Evolutionary conservation across 176 grass and related monocot species (phyloP), one percentile per base, ranked within the genome.

Genomic region (Eleusine coracana): DNA sequence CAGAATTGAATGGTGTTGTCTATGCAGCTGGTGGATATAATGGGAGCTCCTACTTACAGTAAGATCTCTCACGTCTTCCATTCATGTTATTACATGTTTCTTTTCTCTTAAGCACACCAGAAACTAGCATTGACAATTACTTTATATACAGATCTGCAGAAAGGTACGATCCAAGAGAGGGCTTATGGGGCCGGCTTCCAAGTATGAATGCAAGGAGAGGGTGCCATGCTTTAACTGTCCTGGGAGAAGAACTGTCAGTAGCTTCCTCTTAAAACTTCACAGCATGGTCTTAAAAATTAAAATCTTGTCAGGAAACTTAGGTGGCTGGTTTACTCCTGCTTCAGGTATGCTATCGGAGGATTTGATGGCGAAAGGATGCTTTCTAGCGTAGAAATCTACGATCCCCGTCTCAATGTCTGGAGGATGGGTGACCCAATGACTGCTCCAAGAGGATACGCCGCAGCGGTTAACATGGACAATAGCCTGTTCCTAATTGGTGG

Each of bases 161-260:
- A 94, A 93, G 90, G 81, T 98, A 88, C 67, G 96, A 98, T 84
- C 92, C 96, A 56, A 92, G 96, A 77, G 96, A 98, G 75, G 96
- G 92, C 41, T 93, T 86, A 83, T 98, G 96, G 96, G 80, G 75
- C 21, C 71, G 73, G 77, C 75, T 95, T 74, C 92, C 96, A 74
- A 88, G 80, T 86, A 92, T 98, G 96, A 88, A 74, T 41, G 56
- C 69, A 51, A 91, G 80, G 82, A 93, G 92, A 88, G 96, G 92
- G 69, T 95, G 89, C 75, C 89, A 89, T 15, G 68, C 91, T 28
- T 71, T 92, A 52, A 78, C 85, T 73, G 82, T 79, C 31, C 20
- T 98, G 20, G 79, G 86, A 65, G 87, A 84, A 6, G 76, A 74
- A 49, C 44, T 98, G 96, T 98, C 50, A 84, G 89, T 90, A 79